Conservation (phyloP, 2,329 filamentous ascomycete species). For the Emericellopsis atlantica region DNA sequence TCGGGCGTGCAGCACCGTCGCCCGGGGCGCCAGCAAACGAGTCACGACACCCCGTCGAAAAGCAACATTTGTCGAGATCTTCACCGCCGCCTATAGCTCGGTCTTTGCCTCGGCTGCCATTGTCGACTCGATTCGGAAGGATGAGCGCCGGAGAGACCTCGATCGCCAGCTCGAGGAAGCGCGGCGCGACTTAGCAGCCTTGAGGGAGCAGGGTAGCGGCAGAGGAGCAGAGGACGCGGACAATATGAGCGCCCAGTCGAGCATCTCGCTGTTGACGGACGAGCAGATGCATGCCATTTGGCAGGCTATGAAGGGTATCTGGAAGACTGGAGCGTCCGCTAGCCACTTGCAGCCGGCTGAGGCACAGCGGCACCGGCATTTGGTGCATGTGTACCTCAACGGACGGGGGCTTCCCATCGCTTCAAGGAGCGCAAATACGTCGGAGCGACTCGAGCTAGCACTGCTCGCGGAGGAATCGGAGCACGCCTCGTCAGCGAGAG, state of each 20-base stretch:
- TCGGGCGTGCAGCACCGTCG: conserved; percentile 42
- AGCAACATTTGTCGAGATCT: conserved; percentile 36
- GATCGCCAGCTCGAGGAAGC: conserved; percentile 47
- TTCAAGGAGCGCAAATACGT: neutral
- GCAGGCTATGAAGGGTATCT: conserved; percentile 15
- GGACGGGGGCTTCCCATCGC: neutral
- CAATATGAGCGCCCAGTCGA: too few species aligned
- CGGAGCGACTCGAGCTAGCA: neutral
- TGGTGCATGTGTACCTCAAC: neutral
- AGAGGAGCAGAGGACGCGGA: too few species aligned
- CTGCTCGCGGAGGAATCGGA: neutral
- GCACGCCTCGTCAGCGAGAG: too few species aligned
- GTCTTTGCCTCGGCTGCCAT: conserved; percentile 53
- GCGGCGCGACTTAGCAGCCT: conserved; percentile 28
- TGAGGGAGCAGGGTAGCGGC: conserved; percentile 6
- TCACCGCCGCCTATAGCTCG: conserved; percentile 57
- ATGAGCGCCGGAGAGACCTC: conserved; percentile 43
- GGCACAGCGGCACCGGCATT: neutral
- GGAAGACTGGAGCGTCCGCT: conserved; percentile 14
- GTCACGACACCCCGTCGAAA: conserved; percentile 36
- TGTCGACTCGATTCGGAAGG: conserved; percentile 47
- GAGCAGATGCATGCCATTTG: conserved; percentile 19
- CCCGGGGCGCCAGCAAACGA: conserved; percentile 34
- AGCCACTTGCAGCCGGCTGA: neutral
- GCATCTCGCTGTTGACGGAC: conserved; percentile 5